phyloP scores from a whole-genome alignment of 768 basidiomycete genomes.

The Leccinum rimulosum region DNA sequence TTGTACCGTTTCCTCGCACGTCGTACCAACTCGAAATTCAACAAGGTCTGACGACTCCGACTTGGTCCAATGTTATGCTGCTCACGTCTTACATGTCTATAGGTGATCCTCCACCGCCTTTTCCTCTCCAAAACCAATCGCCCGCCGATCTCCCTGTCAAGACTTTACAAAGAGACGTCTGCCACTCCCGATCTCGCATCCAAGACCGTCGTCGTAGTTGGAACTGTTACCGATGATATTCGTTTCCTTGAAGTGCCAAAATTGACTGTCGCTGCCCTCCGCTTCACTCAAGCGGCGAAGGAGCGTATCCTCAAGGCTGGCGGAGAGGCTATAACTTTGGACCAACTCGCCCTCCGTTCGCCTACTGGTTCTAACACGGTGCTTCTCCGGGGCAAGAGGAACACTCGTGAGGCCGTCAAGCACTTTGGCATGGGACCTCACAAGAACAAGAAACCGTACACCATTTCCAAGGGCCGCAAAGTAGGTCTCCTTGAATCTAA shows the following conservation, averaged over 20 bases:
- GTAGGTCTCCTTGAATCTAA: conserved; percentile 34
- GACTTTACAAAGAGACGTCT: conserved; percentile 80
- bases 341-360: conserved; percentile 92
- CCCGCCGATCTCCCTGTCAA: conserved; percentile 92
- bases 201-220: conserved; percentile 88
- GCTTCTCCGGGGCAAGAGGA: conserved; percentile 89
- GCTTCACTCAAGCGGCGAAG: conserved; percentile 89
- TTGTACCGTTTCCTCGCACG: conserved; percentile 99
- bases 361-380: conserved; percentile 96
- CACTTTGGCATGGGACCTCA: conserved; percentile 99
- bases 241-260: conserved; percentile 85
- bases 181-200: conserved; percentile 62
- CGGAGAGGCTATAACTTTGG: conserved; percentile 92
- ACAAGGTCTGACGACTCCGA: conserved; percentile 62
- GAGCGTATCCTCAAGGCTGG: conserved; percentile 95
- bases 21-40: conserved; percentile 93
- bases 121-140: conserved; percentile 98
- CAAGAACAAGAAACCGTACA: conserved; percentile 99
- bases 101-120: conserved; percentile 93
- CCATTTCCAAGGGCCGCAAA: conserved; percentile 95
- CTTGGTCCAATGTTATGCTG: neutral
- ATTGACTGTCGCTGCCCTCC: conserved; percentile 89
- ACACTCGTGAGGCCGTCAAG: conserved; percentile 90
- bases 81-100: conserved; percentile 22
- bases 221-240: conserved; percentile 93